These are phyloP conservation scores for Mucor mucedo DNA, from an alignment of 371 early-diverging fungal species.

Conservation along the genomic window DNA sequence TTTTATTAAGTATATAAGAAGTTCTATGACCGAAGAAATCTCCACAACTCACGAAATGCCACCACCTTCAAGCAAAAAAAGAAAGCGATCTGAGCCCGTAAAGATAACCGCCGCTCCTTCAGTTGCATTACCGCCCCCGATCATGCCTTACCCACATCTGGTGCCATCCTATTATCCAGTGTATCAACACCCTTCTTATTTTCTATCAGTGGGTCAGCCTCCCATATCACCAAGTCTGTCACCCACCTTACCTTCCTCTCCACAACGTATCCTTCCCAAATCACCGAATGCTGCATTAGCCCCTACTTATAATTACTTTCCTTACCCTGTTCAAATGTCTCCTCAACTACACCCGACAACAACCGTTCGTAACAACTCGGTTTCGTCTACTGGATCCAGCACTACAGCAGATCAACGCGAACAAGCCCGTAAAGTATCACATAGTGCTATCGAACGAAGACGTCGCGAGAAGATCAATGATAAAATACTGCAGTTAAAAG, in stretches of 20 bases:
- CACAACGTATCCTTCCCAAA: slow-evolving; percentile 20
- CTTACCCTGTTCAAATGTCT: slow-evolving; percentile 26
- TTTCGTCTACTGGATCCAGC: slow-evolving; percentile 6
- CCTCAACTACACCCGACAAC: slow-evolving; percentile 24
- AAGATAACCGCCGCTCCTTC: neutral
- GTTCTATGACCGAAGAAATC: neutral
- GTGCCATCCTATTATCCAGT: slow-evolving; percentile 26
- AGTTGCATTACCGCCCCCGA: slow-evolving; percentile 20
- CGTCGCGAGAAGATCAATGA: slow-evolving; percentile 81
- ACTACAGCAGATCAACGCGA: slow-evolving; percentile 53
- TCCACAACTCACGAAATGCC: slow-evolving; percentile 1
- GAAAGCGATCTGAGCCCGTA: slow-evolving; percentile 3
- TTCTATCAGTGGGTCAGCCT: slow-evolving; percentile 20
- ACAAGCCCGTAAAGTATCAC: slow-evolving; percentile 68
- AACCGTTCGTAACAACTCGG: slow-evolving; percentile 6
- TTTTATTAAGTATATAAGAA: neutral
- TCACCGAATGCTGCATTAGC: slow-evolving; percentile 17
- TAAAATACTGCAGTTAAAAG: slow-evolving; percentile 54
- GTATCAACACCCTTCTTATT: slow-evolving; percentile 29
- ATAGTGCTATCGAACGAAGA: slow-evolving; percentile 79
- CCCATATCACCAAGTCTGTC: slow-evolving; percentile 30
- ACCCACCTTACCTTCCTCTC: slow-evolving; percentile 11
- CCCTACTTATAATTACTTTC: slow-evolving; percentile 18
- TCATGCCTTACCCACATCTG: slow-evolving; percentile 4
- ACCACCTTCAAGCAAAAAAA: slow-evolving; percentile 7